Percentiles rank a stretch among this genome's conserved stretches.
These are phyloP conservation scores for Colletotrichum somersetense DNA, from an alignment of 2,329 filamentous ascomycete genomes.

Conservation along the genomic window DNA sequence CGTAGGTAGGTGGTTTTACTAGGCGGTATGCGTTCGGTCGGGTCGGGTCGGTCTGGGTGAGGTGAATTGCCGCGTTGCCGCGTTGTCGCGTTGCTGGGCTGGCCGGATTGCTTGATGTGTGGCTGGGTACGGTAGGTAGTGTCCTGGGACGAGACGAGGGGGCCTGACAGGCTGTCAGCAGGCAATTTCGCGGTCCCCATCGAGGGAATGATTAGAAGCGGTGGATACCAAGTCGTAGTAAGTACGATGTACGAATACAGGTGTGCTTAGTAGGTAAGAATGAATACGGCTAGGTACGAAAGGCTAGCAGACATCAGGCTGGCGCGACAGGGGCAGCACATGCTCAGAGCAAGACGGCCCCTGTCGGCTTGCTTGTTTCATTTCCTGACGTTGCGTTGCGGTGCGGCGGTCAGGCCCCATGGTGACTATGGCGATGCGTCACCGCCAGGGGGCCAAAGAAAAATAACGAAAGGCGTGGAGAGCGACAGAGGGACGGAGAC, in stretches of 20 bases:
- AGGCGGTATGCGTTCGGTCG: not conserved
- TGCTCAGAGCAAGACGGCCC: slow-evolving; percentile 15
- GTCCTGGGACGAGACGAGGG: not conserved
- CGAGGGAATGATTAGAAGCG: not conserved
- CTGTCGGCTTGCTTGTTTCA: slow-evolving; percentile 41
- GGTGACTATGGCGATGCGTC: slow-evolving; percentile 42
- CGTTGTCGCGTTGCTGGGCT: not conserved
- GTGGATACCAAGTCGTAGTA: not conserved
- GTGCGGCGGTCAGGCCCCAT: slow-evolving; percentile 41
- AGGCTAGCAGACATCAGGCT: not conserved
- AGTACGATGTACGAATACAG: too few species aligned
- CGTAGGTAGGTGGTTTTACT: not conserved
- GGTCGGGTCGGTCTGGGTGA: slow-evolving; percentile 2
- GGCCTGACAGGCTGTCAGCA: not conserved
- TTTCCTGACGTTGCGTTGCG: slow-evolving; percentile 40
- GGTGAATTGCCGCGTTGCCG: slow-evolving; percentile 12
- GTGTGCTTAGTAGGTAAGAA: not conserved
- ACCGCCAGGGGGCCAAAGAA: slow-evolving; percentile 26
- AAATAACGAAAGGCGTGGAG: not conserved
- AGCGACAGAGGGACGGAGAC: not conserved
- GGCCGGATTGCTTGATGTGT: not conserved
- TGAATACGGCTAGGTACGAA: not conserved
- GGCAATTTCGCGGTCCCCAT: slow-evolving; percentile 1
- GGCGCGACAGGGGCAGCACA: slow-evolving; percentile 34
- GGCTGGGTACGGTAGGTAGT: not conserved